Evolutionary conservation across 176 grass and related monocot genomes (phyloP).

Genomic region (Carex littledalei): DNA sequence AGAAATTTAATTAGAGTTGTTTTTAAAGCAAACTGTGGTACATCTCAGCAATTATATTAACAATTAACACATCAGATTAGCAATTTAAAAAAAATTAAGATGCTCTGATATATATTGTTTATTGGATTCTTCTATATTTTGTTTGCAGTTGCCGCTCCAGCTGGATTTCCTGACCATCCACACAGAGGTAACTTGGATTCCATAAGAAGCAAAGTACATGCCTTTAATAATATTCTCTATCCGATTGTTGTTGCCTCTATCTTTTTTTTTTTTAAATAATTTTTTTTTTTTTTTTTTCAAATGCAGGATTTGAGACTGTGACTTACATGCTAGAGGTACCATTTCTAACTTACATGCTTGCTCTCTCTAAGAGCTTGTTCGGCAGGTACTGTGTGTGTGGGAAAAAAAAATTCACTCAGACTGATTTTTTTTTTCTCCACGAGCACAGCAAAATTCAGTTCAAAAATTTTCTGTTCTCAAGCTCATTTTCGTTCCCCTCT

Average conservation of each 20-base stretch:
- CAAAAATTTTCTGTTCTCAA: too few species aligned
- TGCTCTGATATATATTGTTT: background rate
- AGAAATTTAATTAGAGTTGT: too few species aligned
- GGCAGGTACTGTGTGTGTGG: too few species aligned
- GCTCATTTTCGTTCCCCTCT: too few species aligned
- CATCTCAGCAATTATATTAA: too few species aligned
- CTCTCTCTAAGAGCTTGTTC: background rate
- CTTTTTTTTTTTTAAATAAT: background rate
- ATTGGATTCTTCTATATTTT: background rate
- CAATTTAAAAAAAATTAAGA: too few species aligned
- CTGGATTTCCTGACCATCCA: constrained; percentile 96
- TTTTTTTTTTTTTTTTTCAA: background rate
- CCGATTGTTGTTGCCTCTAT: background rate
- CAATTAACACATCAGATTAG: too few species aligned
- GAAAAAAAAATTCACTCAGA: too few species aligned
- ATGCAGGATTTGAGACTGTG: constrained; percentile 89
- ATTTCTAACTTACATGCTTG: background rate
- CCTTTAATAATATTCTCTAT: background rate
- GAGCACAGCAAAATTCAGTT: too few species aligned
- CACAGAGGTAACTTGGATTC: constrained; percentile 51
- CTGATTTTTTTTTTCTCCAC: too few species aligned
- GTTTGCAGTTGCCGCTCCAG: constrained; percentile 55
- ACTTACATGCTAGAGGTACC: constrained; percentile 96
- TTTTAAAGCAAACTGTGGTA: too few species aligned
- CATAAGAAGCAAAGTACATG: background rate